Conservation (phyloP, 2,329 filamentous ascomycete genomes). For the Bertia moriformis region DNA sequence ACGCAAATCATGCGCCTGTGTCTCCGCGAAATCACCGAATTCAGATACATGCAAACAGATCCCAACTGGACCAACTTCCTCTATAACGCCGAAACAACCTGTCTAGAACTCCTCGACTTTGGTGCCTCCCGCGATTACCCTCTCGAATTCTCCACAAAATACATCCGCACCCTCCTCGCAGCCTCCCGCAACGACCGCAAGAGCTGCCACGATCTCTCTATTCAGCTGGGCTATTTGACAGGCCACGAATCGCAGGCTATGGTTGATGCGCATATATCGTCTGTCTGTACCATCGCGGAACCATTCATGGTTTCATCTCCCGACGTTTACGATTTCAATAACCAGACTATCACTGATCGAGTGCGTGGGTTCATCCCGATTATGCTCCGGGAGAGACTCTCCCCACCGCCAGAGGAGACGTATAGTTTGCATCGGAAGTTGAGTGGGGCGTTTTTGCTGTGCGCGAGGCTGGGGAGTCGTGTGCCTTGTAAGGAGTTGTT, state of each 20-base stretch:
- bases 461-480: slow-evolving; percentile 69
- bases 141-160: slow-evolving; percentile 61
- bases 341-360: slow-evolving; percentile 92
- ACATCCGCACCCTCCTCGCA: slow-evolving; percentile 66
- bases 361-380: slow-evolving; percentile 78
- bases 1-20: slow-evolving; percentile 85
- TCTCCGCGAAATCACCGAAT: slow-evolving; percentile 82
- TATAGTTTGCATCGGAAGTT: slow-evolving; percentile 91
- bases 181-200: slow-evolving; percentile 58
- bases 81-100: slow-evolving; percentile 59
- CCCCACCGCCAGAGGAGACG: slow-evolving; percentile 91
- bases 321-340: slow-evolving; percentile 75
- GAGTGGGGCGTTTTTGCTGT: slow-evolving; percentile 86
- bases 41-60: slow-evolving; percentile 97
- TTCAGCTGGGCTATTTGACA: slow-evolving; percentile 77
- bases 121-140: slow-evolving; percentile 82
- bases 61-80: slow-evolving; percentile 99
- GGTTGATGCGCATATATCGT: slow-evolving; percentile 80
- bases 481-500: slow-evolving; percentile 77
- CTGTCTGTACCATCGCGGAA: slow-evolving; percentile 79
- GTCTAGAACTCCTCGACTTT: slow-evolving; percentile 87
- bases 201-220: slow-evolving; percentile 51
- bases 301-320: slow-evolving; percentile 69
- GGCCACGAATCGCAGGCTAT: slow-evolving; percentile 74
- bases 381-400: slow-evolving; percentile 79